Evolutionary conservation across 495 filamentous ascomycete species (phyloP).

Genomic region (Neurospora sp.): DNA sequence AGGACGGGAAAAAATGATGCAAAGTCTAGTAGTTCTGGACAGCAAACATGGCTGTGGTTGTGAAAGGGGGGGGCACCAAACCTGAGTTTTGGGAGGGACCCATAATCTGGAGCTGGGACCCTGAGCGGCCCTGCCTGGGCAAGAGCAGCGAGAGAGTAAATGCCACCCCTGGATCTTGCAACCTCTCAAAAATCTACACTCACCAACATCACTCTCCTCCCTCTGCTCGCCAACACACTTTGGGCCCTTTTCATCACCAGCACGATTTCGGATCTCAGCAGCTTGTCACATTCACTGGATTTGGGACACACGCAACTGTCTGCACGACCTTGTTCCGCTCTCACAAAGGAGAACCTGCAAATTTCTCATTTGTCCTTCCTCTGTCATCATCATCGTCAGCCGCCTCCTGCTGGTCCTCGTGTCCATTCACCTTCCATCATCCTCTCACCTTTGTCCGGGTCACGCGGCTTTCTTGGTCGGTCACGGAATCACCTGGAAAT

Average conservation of each 20-base stretch:
- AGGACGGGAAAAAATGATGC: neutral
- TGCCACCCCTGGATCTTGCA: neutral
- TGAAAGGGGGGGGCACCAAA: neutral
- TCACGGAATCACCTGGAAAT: neutral
- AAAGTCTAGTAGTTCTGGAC: neutral
- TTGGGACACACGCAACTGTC: neutral
- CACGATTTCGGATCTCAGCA: constrained; percentile 4
- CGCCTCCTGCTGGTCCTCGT: neutral
- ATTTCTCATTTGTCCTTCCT: neutral
- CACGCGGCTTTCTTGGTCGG: neutral
- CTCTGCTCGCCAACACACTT: neutral
- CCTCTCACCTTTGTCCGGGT: neutral
- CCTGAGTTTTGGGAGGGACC: neutral
- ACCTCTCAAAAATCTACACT: neutral
- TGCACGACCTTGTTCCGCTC: neutral
- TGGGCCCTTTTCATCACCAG: neutral
- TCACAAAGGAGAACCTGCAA: neutral
- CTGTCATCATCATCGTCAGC: neutral
- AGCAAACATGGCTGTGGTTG: neutral
- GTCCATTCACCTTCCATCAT: neutral
- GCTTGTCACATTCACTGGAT: neutral
- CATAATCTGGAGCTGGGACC: neutral
- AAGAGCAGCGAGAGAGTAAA: neutral
- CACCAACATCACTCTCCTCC: neutral
- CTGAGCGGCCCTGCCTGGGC: neutral